Percentiles rank a stretch among this genome's conserved stretches.
Conservation (phyloP, 192 early-diverging fungal genomes). For the Haplosporangium gracile region DNA sequence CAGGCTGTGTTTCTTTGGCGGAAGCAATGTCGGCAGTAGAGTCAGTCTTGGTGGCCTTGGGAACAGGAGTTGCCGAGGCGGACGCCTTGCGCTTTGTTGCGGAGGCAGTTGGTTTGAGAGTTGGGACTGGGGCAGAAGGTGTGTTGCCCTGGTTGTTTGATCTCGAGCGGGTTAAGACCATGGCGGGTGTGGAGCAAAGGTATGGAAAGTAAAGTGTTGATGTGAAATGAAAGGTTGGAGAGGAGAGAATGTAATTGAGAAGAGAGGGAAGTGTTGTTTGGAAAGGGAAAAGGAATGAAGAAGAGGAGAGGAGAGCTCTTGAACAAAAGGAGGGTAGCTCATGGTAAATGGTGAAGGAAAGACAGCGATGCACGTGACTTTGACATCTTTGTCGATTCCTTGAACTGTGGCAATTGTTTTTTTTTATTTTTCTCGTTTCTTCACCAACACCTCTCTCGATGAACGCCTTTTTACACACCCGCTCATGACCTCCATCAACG, state of each 20-base stretch:
- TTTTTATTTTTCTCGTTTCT: background rate
- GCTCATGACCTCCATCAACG: slow-evolving; percentile 50
- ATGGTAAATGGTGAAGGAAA: background rate
- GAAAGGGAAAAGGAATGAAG: background rate
- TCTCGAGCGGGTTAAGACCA: slow-evolving; percentile 47
- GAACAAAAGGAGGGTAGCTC: background rate
- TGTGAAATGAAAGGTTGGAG: background rate
- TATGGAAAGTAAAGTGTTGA: background rate
- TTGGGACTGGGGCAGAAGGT: slow-evolving; percentile 14
- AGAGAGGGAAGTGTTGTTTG: background rate
- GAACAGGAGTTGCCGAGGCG: background rate
- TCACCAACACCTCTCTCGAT: background rate
- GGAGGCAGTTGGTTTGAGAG: slow-evolving; percentile 23
- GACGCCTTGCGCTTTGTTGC: slow-evolving; percentile 42
- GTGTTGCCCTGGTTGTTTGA: slow-evolving; percentile 21
- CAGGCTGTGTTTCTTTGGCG: slow-evolving; percentile 15
- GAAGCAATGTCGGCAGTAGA: slow-evolving; percentile 12
- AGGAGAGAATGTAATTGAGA: background rate
- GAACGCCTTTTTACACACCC: background rate
- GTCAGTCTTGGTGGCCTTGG: slow-evolving; percentile 44
- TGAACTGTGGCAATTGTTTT: background rate
- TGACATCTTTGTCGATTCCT: background rate
- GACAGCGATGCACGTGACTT: background rate
- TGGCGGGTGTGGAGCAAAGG: background rate
- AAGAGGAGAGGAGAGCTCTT: background rate